Evolutionary conservation across 2,329 filamentous ascomycete species (phyloP).

Genomic region (Claviceps purpurea): DNA sequence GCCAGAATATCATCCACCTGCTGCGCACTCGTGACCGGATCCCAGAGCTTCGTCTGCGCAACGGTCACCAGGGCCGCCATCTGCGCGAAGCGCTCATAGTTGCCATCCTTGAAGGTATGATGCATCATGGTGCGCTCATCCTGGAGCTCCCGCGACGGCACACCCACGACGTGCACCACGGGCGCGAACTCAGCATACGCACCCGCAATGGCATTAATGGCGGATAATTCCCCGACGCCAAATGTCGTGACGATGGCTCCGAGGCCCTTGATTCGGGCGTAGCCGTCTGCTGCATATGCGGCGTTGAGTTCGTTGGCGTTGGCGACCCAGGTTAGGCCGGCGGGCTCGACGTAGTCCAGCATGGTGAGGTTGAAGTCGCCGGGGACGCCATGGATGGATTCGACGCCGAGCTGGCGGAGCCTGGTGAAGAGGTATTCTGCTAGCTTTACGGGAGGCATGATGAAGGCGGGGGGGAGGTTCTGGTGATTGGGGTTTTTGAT

Average conservation of each 20-base stretch:
- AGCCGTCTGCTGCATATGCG: constrained; percentile 44
- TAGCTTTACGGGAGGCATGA: constrained; percentile 6
- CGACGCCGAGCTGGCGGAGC: constrained; percentile 43
- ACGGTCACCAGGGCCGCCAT: constrained; percentile 36
- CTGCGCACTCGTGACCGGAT: constrained; percentile 29
- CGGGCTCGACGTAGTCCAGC: constrained; percentile 23
- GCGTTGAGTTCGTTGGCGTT: constrained; percentile 47
- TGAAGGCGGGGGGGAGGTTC: not conserved
- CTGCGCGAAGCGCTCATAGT: constrained; percentile 35
- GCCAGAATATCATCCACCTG: constrained; percentile 22
- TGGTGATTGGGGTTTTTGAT: too few species aligned
- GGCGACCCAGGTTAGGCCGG: constrained; percentile 30
- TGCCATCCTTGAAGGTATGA: constrained; percentile 42
- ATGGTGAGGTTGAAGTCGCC: constrained; percentile 27
- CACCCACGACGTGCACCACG: constrained; percentile 45
- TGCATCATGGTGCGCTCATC: constrained; percentile 31
- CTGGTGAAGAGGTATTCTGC: constrained; percentile 43
- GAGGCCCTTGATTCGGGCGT: constrained; percentile 39
- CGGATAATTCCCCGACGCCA: constrained; percentile 44
- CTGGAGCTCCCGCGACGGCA: constrained; percentile 30
- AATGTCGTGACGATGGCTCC: constrained; percentile 42
- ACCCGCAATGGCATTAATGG: constrained; percentile 45
- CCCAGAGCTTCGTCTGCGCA: constrained; percentile 29
- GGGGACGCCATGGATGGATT: constrained; percentile 39
- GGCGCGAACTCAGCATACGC: constrained; percentile 42